Evolutionary conservation across 2,329 filamentous ascomycete species (phyloP), one percentile per base, ranked within the genome.

Genomic region (Ascochyta viciae-villosae): DNA sequence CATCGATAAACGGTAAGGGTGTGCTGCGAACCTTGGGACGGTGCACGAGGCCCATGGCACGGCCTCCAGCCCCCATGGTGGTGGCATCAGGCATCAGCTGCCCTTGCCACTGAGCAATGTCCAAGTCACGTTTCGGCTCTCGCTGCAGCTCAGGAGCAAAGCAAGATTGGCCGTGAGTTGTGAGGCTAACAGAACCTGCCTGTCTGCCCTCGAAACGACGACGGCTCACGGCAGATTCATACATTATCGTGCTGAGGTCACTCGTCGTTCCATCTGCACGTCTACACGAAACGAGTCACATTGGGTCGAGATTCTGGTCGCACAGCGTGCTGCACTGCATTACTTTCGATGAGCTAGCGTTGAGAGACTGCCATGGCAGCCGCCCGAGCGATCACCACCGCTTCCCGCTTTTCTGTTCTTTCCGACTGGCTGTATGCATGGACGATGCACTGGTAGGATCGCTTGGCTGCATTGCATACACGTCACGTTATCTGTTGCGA

Each of bases 381-480:
- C 61, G 53, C 52, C 59, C 57, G 50, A 62, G 54, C 63, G 50
- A 62, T 66, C 63, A 58, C 63, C 42, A 57, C 61, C 50, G 59
- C 61, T 60, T 58, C 58, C 60, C 64, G 61, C 63, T 54, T 60
- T 63, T 56, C 53, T 58, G 42, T 40, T 47, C 53, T 61, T 62
- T 70, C 70, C 67, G 69, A 73, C 66, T 71, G 72, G 70, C 63
- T 60, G 64, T 37, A 51, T 56, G 47, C 42, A 46, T 50, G 42
- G 42, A 41, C 46, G 27, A 61, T 56, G 49, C 61, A 61, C 54
- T 62, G 59, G 46, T 57, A 64, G 60, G 62, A 68, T 70, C 64
- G 64, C 67, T 72, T 61, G 56, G 66, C 50, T 63, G 71, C 71
- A 73, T 70, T 61, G 57, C 58, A 64, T 50, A 45, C 38, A 47